phyloP scores from a whole-genome alignment of 164 flowering plant genomes.

The Tetrastigma voinierianum region DNA sequence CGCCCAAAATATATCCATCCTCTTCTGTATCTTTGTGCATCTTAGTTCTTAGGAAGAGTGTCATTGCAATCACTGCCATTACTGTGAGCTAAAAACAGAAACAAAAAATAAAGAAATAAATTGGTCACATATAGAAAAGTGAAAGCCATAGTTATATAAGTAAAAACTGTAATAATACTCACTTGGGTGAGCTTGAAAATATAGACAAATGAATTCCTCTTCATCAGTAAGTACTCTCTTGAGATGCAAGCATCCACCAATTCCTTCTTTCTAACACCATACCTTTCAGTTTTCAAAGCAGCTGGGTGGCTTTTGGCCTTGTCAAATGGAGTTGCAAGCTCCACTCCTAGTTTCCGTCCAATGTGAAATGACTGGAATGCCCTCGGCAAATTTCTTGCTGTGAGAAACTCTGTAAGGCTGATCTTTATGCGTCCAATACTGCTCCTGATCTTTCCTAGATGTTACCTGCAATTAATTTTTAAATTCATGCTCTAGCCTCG shows the following conservation, averaged over 20 bases:
- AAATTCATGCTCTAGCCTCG: no score
- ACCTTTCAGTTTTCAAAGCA: slow-evolving; percentile 41
- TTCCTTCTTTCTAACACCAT: slow-evolving; percentile 43
- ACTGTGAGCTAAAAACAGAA: slow-evolving; percentile 30
- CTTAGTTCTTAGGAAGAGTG: slow-evolving; percentile 52
- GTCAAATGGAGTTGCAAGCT: slow-evolving; percentile 49
- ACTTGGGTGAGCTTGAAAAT: slow-evolving; percentile 48
- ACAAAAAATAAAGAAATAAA: background rate
- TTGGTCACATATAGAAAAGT: no score
- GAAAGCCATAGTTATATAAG: no score
- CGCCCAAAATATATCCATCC: slow-evolving; percentile 36
- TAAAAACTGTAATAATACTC: slow-evolving; percentile 5
- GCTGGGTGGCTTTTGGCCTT: slow-evolving; percentile 55
- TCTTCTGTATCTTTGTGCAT: slow-evolving; percentile 27
- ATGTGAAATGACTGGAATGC: slow-evolving; percentile 58
- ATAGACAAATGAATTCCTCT: slow-evolving; percentile 58
- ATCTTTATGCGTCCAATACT: slow-evolving; percentile 51
- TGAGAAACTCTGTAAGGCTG: slow-evolving; percentile 42
- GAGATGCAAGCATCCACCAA: slow-evolving; percentile 43
- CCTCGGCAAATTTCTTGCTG: slow-evolving; percentile 50
- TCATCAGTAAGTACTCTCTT: slow-evolving; percentile 53
- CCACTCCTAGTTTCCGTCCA: slow-evolving; percentile 40
- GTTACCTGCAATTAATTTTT: slow-evolving; percentile 40
- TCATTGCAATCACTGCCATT: slow-evolving; percentile 34
- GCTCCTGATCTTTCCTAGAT: slow-evolving; percentile 63